Conservation (phyloP, 2,329 filamentous ascomycete species). For the Dendryphion nanum region DNA sequence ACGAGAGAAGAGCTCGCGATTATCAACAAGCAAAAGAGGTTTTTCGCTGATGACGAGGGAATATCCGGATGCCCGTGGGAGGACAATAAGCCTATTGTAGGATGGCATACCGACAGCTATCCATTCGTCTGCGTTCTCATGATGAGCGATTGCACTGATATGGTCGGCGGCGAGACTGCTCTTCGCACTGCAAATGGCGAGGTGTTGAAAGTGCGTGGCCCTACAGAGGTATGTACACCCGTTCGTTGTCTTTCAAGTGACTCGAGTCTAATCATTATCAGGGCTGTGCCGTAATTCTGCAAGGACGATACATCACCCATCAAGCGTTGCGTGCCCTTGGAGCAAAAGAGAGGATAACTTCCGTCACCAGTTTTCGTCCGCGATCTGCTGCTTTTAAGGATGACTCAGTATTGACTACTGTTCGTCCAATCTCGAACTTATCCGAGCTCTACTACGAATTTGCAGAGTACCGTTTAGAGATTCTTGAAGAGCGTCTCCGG, state of each 20-base stretch:
- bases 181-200: slow-evolving; percentile 55
- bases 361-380: slow-evolving; percentile 66
- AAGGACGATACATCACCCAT: slow-evolving; percentile 67
- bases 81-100: slow-evolving; percentile 56
- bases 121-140: slow-evolving; percentile 70
- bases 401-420: slow-evolving; percentile 60
- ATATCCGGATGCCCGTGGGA: slow-evolving; percentile 45
- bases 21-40: slow-evolving; percentile 37
- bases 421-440: slow-evolving; percentile 58
- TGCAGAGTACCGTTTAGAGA: slow-evolving; percentile 61
- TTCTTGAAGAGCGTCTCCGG: slow-evolving; percentile 59
- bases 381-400: slow-evolving; percentile 55
- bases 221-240: slow-evolving; percentile 52
- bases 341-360: slow-evolving; percentile 61
- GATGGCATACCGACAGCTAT: slow-evolving; percentile 65
- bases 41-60: slow-evolving; percentile 42
- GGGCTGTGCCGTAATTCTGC: slow-evolving; percentile 64
- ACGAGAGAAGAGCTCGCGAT: slow-evolving; percentile 44
- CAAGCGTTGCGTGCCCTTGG: slow-evolving; percentile 60
- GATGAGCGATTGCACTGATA: slow-evolving; percentile 61
- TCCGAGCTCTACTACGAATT: slow-evolving; percentile 61
- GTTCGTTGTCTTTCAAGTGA: not conserved
- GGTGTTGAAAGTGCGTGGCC: slow-evolving; percentile 59
- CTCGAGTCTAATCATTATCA: slow-evolving; percentile 28
- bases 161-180: slow-evolving; percentile 65